phyloP scores from a whole-genome alignment of 768 basidiomycete species.

The Psilocybe cubensis region DNA sequence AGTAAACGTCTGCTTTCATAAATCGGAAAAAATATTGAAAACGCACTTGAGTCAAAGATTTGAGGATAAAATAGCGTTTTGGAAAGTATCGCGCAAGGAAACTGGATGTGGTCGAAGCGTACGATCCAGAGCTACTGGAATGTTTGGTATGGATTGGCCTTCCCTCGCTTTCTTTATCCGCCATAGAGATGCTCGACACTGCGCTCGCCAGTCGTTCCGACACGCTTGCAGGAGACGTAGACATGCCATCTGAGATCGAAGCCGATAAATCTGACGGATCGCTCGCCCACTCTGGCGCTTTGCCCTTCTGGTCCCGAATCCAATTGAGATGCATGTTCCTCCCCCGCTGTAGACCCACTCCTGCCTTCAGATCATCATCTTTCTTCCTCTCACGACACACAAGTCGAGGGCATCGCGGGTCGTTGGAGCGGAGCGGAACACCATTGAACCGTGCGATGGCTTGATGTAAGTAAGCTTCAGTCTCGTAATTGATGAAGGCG shows the following conservation, averaged over 20 bases:
- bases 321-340: conserved; percentile 83
- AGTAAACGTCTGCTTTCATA: neutral
- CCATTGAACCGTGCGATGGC: conserved; percentile 82
- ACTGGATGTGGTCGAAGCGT: conserved; percentile 84
- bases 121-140: conserved; percentile 69
- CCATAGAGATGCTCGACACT: conserved; percentile 37
- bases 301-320: conserved; percentile 65
- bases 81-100: conserved; percentile 79
- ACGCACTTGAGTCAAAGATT: conserved; percentile 79
- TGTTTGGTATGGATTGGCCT: conserved; percentile 29
- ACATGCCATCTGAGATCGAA: conserved; percentile 21
- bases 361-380: conserved; percentile 87
- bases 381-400: conserved; percentile 82
- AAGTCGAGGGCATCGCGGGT: conserved; percentile 73
- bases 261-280: conserved; percentile 20
- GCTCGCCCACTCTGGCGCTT: conserved; percentile 27
- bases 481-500: conserved; percentile 89
- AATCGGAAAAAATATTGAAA: neutral
- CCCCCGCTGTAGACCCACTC: conserved; percentile 91
- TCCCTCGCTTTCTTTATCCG: conserved; percentile 43
- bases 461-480: conserved; percentile 57
- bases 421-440: conserved; percentile 64
- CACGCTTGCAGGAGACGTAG: conserved; percentile 26
- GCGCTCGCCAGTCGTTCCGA: conserved; percentile 28
- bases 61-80: conserved; percentile 90